Conservation (phyloP, 179 eudicot genomes). For the Camellia oleifera region DNA sequence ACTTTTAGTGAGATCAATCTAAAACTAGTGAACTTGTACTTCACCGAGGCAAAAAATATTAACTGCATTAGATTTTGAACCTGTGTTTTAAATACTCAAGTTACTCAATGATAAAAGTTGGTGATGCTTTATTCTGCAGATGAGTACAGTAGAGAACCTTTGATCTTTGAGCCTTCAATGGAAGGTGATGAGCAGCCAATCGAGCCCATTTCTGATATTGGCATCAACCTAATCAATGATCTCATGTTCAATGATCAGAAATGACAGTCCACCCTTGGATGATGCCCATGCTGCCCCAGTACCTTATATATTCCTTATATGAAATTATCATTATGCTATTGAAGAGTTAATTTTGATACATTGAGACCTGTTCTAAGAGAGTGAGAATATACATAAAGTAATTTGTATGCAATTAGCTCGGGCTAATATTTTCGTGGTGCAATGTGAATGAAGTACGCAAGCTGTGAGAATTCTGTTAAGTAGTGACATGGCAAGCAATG, state of each 20-base stretch:
- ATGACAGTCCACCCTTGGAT: neutral
- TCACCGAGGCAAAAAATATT: neutral
- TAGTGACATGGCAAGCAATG: neutral
- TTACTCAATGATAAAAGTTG: neutral
- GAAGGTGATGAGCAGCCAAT: conserved; percentile 67
- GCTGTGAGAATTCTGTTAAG: neutral
- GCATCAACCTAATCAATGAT: conserved; percentile 61
- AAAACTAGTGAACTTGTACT: neutral
- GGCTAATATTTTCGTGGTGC: neutral
- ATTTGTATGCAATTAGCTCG: neutral
- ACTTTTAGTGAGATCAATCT: neutral
- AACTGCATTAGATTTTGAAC: neutral
- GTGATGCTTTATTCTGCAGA: conserved; percentile 40
- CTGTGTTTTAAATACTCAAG: neutral
- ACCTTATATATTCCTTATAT: neutral
- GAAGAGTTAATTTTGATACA: neutral
- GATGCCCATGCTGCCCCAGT: neutral
- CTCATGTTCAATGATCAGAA: conserved; percentile 56
- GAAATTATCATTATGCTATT: neutral
- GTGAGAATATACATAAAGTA: neutral
- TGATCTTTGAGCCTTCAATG: conserved; percentile 22
- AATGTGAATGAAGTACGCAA: neutral
- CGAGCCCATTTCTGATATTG: conserved; percentile 80
- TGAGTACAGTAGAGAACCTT: conserved; percentile 49
- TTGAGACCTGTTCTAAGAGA: neutral